Percentiles rank a stretch among this genome's conserved stretches.
These are phyloP conservation scores for Akanthomyces dipterigenus DNA, from an alignment of 2,329 filamentous ascomycete species.

Conservation along the genomic window DNA sequence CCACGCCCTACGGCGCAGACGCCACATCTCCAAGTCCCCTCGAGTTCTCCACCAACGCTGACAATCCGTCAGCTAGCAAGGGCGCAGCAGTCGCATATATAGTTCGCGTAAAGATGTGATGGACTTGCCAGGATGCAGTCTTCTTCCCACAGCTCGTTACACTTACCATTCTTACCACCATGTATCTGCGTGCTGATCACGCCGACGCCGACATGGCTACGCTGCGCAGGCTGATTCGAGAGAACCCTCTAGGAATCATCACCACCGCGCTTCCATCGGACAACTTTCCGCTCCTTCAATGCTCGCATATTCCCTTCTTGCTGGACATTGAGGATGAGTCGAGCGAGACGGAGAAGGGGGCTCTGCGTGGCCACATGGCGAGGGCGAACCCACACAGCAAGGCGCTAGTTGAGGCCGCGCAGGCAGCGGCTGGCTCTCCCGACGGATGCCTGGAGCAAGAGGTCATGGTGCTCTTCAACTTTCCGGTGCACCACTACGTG, in stretches of 20 bases:
- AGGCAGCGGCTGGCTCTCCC: conserved; percentile 10
- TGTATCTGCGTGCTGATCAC: conserved; percentile 28
- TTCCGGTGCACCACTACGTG: conserved; percentile 53
- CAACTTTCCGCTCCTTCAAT: conserved; percentile 45
- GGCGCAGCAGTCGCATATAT: neutral
- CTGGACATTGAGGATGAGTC: conserved; percentile 41
- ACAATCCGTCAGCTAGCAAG: neutral
- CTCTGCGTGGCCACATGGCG: conserved; percentile 56
- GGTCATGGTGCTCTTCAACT: conserved; percentile 57
- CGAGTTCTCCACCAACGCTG: conserved; percentile 2
- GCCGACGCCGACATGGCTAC: conserved; percentile 41
- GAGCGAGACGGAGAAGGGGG: conserved; percentile 33
- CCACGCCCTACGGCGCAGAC: conserved; percentile 5
- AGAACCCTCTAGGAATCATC: conserved; percentile 55
- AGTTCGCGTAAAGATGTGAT: neutral
- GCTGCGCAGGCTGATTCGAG: conserved; percentile 49
- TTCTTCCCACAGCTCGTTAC: neutral
- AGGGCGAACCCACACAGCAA: conserved; percentile 58
- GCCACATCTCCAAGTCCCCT: neutral
- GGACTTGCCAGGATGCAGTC: neutral
- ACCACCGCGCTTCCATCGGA: conserved; percentile 53
- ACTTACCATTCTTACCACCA: neutral
- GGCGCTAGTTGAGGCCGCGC: conserved; percentile 45
- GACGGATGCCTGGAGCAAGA: conserved; percentile 39
- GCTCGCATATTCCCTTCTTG: conserved; percentile 54